Conservation (phyloP, 148 eudicot species). For the Camellia japonica region DNA sequence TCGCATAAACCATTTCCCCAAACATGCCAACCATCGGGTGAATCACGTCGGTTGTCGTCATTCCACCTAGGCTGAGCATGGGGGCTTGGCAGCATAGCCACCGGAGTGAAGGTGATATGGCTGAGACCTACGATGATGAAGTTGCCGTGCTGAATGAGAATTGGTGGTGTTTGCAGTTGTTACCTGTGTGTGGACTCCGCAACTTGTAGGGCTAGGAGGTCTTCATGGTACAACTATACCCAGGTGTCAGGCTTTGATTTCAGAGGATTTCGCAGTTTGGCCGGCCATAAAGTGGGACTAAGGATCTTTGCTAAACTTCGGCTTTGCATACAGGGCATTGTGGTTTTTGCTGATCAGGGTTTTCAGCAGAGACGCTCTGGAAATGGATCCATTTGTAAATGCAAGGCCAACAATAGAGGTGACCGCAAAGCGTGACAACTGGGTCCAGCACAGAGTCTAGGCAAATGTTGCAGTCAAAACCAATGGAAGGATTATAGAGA, state of each 20-base stretch:
- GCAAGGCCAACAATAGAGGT: slow-evolving; percentile 95
- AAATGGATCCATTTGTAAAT: slow-evolving; percentile 77
- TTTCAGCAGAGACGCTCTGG: slow-evolving; percentile 26
- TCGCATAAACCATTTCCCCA: slow-evolving; percentile 63
- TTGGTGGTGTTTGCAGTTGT: slow-evolving; percentile 14
- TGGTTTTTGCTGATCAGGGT: slow-evolving; percentile 33
- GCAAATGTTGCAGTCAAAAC: slow-evolving; percentile 90
- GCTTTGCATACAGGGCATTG: slow-evolving; percentile 92
- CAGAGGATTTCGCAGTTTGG: slow-evolving; percentile 28
- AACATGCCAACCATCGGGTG: slow-evolving; percentile 55
- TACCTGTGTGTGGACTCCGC: slow-evolving; percentile 20
- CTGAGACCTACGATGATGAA: slow-evolving; percentile 14
- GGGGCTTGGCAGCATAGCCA: slow-evolving; percentile 25
- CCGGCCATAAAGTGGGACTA: slow-evolving; percentile 82
- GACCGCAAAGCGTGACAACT: slow-evolving; percentile 82
- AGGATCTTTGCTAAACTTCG: slow-evolving; percentile 41
- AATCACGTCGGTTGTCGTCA: slow-evolving; percentile 21
- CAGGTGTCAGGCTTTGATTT: slow-evolving; percentile 20
- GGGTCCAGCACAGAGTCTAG: slow-evolving; percentile 76
- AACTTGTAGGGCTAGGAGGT: slow-evolving; percentile 44
- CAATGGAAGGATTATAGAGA: slow-evolving; percentile 32
- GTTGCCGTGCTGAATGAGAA: slow-evolving; percentile 31
- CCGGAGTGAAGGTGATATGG: slow-evolving; percentile 22
- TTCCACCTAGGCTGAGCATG: slow-evolving; percentile 34
- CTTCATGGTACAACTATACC: slow-evolving; percentile 49